These are phyloP conservation scores for Fusarium sp. DNA, from an alignment of 2,329 filamentous ascomycete species.

Conservation along the genomic window DNA sequence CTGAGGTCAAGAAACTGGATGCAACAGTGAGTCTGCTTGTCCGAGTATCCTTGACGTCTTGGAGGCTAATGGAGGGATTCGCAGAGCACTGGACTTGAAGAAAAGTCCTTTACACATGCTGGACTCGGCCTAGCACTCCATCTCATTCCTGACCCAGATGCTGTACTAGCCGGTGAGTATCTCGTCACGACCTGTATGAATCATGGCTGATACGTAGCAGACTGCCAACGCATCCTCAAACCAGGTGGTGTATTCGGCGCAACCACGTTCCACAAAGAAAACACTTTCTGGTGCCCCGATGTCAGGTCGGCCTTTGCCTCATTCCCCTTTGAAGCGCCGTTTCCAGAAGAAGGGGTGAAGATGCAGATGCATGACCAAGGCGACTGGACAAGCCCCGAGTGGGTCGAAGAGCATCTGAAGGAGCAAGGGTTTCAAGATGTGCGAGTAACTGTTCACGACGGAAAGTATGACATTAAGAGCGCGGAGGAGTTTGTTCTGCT, in stretches of 20 bases:
- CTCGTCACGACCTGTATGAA: not conserved
- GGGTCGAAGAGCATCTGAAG: conserved; percentile 50
- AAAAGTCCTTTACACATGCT: conserved; percentile 54
- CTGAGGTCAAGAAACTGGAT: conserved; percentile 55
- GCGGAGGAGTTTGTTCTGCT: conserved; percentile 49
- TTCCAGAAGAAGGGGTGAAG: conserved; percentile 44
- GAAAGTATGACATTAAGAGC: conserved; percentile 43
- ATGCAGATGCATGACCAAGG: conserved; percentile 54
- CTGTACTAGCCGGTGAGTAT: conserved; percentile 43
- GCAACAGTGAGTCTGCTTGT: conserved; percentile 52
- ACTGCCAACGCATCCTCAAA: conserved; percentile 52
- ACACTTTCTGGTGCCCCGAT: conserved; percentile 51
- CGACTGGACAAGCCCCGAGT: conserved; percentile 52
- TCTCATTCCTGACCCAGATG: conserved; percentile 54
- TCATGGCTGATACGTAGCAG: conserved; percentile 26
- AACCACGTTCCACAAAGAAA: conserved; percentile 49
- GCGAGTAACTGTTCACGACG: conserved; percentile 45
- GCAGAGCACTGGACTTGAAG: conserved; percentile 53
- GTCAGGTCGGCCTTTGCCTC: conserved; percentile 51
- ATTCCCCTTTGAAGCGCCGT: conserved; percentile 53
- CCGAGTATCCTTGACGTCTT: fast-evolving
- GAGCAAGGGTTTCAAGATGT: conserved; percentile 53
- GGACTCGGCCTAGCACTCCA: conserved; percentile 59
- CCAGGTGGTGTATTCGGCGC: conserved; percentile 52
- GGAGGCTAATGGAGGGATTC: not conserved